phyloP scores from a whole-genome alignment of 1,284 basidiomycete genomes.

The Microbotryum lychnidis-dioicae region DNA sequence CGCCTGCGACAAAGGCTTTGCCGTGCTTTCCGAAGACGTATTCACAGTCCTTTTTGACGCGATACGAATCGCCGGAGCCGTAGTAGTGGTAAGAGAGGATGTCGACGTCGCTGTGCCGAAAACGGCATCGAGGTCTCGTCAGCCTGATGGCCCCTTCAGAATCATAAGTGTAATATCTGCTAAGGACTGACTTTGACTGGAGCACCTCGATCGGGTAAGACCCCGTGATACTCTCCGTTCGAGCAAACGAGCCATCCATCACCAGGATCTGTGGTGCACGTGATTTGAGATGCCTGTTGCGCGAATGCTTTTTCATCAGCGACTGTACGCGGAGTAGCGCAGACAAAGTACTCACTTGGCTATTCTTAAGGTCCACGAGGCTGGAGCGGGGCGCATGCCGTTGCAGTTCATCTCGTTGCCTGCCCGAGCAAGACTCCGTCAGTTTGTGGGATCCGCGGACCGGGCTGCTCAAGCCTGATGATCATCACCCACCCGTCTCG shows the following conservation, averaged over 20 bases:
- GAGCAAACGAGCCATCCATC: slow-evolving; percentile 37
- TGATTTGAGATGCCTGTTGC: slow-evolving; percentile 33
- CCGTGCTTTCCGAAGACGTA: slow-evolving; percentile 23
- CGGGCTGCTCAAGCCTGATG: neutral
- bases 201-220: slow-evolving; percentile 33
- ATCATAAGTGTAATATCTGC: neutral
- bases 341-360: slow-evolving; percentile 11
- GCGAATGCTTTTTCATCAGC: neutral
- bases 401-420: slow-evolving; percentile 34
- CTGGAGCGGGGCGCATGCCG: slow-evolving; percentile 33
- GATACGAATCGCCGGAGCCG: slow-evolving; percentile 32
- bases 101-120: slow-evolving; percentile 28
- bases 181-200: slow-evolving; percentile 6
- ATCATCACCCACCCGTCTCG: slow-evolving; percentile 31
- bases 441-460: neutral
- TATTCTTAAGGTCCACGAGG: slow-evolving; percentile 32
- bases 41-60: slow-evolving; percentile 33
- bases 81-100: slow-evolving; percentile 37
- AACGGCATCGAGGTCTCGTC: neutral
- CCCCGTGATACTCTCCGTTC: slow-evolving; percentile 30
- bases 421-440: neutral
- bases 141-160: neutral
- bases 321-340: neutral
- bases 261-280: slow-evolving; percentile 36
- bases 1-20: slow-evolving; percentile 37